phyloP scores from a whole-genome alignment of 768 basidiomycete species.

The Naganishia kalamii region DNA sequence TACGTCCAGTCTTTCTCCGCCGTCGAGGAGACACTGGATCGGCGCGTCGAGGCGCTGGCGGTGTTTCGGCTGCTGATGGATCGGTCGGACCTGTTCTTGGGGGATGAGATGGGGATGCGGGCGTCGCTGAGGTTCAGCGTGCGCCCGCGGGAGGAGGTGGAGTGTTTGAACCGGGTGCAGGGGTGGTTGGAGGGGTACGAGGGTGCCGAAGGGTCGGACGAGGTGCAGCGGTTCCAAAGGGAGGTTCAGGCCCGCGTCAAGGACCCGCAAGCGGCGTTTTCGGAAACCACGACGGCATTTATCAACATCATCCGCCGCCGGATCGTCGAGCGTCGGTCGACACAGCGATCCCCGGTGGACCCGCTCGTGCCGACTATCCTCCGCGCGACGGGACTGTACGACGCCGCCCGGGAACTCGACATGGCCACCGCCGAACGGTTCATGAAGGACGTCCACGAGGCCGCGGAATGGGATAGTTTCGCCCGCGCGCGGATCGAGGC shows the following conservation, averaged over 20 bases:
- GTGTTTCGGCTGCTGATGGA: constrained; percentile 33
- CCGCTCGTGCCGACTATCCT: constrained; percentile 53
- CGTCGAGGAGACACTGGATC: background rate
- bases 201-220: constrained; percentile 11
- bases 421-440: constrained; percentile 10
- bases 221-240: background rate
- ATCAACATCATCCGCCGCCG: constrained; percentile 38
- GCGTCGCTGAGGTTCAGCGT: constrained; percentile 5
- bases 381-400: constrained; percentile 14
- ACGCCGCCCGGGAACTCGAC: background rate
- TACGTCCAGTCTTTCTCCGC: constrained; percentile 41
- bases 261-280: constrained; percentile 25
- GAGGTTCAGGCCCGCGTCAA: constrained; percentile 24
- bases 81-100: constrained; percentile 36
- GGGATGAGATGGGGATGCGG: constrained; percentile 34
- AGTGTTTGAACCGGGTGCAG: constrained; percentile 31
- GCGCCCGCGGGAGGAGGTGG: constrained; percentile 31
- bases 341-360: constrained; percentile 62
- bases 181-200: constrained; percentile 22
- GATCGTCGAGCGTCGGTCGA: constrained; percentile 40
- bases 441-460: background rate
- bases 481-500: background rate
- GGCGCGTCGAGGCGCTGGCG: constrained; percentile 8
- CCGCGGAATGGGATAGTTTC: constrained; percentile 9
- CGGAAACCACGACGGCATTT: constrained; percentile 29